Evolutionary conservation across 495 filamentous ascomycete species (phyloP), one percentile per base, ranked within the genome.

Genomic region (Chaetomium fimeti): DNA sequence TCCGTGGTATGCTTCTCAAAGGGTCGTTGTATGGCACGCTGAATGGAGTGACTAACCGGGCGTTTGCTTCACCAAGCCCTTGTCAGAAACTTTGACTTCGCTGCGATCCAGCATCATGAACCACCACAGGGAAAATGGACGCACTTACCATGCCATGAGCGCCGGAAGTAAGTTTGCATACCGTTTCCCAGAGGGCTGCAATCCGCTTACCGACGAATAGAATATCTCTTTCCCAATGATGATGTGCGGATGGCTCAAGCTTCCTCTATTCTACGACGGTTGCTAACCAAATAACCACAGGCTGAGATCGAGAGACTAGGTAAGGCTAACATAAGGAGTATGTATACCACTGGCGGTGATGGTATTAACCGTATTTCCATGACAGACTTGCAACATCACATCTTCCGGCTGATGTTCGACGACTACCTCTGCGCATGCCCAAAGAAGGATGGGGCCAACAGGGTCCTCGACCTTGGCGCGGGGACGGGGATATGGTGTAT

Each of bases 71-170:
- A 36, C 18, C 43, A n/a, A 51, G 48, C 24, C 48, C 11, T 2
- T 25, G 8, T 5, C 48, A 2, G 25, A 51, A 24, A 57, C 45
- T 27, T 29, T 63, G 12, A 36, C 55, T 2, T 78, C 76, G 9
- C 58, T 81, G 25, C 64, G 63, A 8, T 76, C 78, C 1, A 76
- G 71, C 55, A 69, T 80, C 28, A 62, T 72, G 29, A 66, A 71
- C 32, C 75, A 76, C 58, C 66, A 73, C 47, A 49, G 67, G 16
- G 78, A 81, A 57, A 76, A 81, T 63, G 78, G 77, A 3, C 68
- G 79, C 36, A 74, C 74, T 22, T 81, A 80, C 42, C 79, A 80
- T 71, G 72, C 76, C n/a, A 74, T 74, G 61, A 77, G 77, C 64
- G 72, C 74, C 27, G 77, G 74, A 27, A 74, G 48, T 51, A 51